These are phyloP conservation scores for Aspergillus chevalieri DNA, from an alignment of 2,329 filamentous ascomycete genomes.

Conservation along the genomic window DNA sequence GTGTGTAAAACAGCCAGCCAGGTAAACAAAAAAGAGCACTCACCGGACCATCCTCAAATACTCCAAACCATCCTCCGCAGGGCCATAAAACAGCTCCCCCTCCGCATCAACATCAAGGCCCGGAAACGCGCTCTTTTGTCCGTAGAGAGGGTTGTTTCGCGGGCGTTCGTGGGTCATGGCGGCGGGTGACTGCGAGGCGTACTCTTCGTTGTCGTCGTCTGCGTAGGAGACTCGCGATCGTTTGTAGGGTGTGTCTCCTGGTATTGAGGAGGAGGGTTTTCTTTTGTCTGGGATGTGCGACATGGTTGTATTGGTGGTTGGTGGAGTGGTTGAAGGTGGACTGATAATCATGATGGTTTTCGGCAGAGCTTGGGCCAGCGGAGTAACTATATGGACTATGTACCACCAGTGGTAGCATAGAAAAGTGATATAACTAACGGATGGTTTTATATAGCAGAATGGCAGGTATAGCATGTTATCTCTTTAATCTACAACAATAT, in stretches of 20 bases:
- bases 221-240: constrained; percentile 24
- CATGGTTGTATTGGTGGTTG: constrained; percentile 6
- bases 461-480: too few species aligned
- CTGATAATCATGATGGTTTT: neutral
- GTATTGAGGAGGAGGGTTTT: constrained; percentile 17
- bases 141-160: constrained; percentile 58
- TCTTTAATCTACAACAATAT: too few species aligned
- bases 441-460: too few species aligned
- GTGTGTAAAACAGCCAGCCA: constrained; percentile 6
- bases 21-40: constrained; percentile 34
- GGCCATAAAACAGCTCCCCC: constrained; percentile 61
- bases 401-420: too few species aligned
- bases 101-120: constrained; percentile 45
- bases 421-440: too few species aligned
- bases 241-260: constrained; percentile 18
- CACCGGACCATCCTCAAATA: constrained; percentile 68
- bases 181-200: constrained; percentile 5
- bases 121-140: constrained; percentile 67
- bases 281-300: constrained; percentile 30
- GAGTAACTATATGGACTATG: too few species aligned
- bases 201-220: constrained; percentile 23
- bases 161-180: constrained; percentile 31
- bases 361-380: constrained; percentile 20
- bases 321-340: constrained; percentile 6
- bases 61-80: constrained; percentile 60